Conservation (phyloP, 768 basidiomycete species). For the Rhizopogon salebrosus region DNA sequence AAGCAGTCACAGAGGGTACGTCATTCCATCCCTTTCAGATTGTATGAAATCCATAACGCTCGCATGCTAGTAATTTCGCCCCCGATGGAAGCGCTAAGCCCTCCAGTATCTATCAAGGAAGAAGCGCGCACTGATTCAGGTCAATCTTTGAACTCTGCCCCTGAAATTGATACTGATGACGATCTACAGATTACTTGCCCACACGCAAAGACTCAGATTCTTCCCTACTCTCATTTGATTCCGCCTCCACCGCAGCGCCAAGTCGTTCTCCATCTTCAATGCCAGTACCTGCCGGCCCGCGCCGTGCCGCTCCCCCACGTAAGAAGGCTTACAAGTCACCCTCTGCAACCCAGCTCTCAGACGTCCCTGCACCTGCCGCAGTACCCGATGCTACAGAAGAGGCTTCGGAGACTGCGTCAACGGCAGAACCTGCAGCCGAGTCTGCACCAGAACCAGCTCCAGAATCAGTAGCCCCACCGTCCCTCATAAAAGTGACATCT, state of each 20-base stretch:
- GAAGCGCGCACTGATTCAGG: conserved; percentile 13
- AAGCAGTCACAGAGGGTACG: conserved; percentile 14
- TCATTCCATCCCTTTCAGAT: neutral
- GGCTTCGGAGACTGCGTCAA: neutral
- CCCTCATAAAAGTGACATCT: conserved; percentile 1
- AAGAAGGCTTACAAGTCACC: conserved; percentile 55
- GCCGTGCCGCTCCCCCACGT: conserved; percentile 71
- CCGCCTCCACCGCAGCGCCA: conserved; percentile 16
- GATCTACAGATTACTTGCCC: conserved; percentile 16
- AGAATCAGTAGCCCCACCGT: neutral
- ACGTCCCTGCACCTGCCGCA: conserved; percentile 20
- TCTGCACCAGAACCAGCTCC: neutral
- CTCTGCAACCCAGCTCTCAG: conserved; percentile 26
- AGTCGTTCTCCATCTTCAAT: conserved; percentile 49
- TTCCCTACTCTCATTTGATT: conserved; percentile 19
- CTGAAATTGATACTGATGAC: conserved; percentile 14
- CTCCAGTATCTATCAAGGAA: neutral
- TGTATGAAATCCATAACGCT: neutral
- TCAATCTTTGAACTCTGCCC: conserved; percentile 1
- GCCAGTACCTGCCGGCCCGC: conserved; percentile 71
- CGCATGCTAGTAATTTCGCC: conserved; percentile 11
- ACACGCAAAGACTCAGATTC: conserved; percentile 15
- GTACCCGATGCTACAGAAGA: neutral
- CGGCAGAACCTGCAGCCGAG: neutral
- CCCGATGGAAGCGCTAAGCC: conserved; percentile 6